A percentile compares a stretch with the other conserved stretches of the same genome.
Conservation (phyloP, 768 basidiomycete genomes). For the Suillus sp. region DNA sequence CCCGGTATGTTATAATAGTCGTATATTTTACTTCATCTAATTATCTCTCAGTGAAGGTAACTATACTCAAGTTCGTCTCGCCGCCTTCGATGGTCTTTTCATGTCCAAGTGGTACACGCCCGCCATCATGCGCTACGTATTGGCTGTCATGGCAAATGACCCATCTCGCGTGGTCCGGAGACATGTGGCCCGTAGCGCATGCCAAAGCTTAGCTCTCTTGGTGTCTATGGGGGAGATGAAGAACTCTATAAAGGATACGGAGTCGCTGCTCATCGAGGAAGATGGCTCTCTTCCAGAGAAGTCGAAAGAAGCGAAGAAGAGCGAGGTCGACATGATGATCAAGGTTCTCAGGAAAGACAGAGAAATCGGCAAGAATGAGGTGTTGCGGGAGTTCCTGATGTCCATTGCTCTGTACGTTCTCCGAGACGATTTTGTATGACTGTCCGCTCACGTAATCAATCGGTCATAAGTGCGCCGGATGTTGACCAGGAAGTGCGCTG, state of each 20-base stretch:
- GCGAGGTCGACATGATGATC: slow-evolving; percentile 81
- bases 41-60: slow-evolving; percentile 77
- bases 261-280: slow-evolving; percentile 83
- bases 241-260: slow-evolving; percentile 66
- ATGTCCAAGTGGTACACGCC: slow-evolving; percentile 86
- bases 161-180: slow-evolving; percentile 80
- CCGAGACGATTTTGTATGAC: slow-evolving; percentile 11
- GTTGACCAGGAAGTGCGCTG: slow-evolving; percentile 89
- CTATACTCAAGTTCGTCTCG: slow-evolving; percentile 85
- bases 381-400: slow-evolving; percentile 78
- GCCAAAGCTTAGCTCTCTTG: slow-evolving; percentile 83
- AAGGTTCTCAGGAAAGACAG: slow-evolving; percentile 86
- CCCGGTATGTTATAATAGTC: slow-evolving; percentile 57
- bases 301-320: slow-evolving; percentile 75
- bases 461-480: slow-evolving; percentile 57
- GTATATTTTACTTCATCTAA: slow-evolving; percentile 13
- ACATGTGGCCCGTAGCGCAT: slow-evolving; percentile 83
- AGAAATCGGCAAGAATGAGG: slow-evolving; percentile 79
- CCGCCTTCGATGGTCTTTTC: slow-evolving; percentile 94
- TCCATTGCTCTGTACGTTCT: slow-evolving; percentile 72
- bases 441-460: slow-evolving; percentile 7
- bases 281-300: slow-evolving; percentile 75
- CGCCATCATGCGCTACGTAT: slow-evolving; percentile 83
- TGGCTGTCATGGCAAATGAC: slow-evolving; percentile 86
- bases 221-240: slow-evolving; percentile 93